Conservation (phyloP, 306 rosid species). For the Canavalia ensiformis region DNA sequence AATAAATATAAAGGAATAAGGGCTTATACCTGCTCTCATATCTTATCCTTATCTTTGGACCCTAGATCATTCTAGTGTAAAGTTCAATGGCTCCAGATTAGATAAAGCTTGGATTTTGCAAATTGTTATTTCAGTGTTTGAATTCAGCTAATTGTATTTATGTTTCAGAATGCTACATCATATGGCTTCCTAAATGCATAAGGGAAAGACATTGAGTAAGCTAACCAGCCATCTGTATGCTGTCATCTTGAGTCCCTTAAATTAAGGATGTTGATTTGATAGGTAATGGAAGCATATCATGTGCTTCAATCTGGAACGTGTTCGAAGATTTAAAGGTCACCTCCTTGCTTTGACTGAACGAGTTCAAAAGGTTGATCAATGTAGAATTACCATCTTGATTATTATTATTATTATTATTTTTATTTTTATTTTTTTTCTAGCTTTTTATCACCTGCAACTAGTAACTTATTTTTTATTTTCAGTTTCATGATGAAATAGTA, state of each 20-base stretch:
- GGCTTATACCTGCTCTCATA: neutral
- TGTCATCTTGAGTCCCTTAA: constrained; percentile 33
- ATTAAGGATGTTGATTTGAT: constrained; percentile 51
- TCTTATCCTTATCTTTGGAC: constrained; percentile 15
- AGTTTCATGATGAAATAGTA: constrained; percentile 99
- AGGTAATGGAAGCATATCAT: constrained; percentile 92
- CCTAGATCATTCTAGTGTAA: constrained; percentile 6
- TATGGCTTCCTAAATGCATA: constrained; percentile 9
- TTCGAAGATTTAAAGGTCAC: constrained; percentile 92
- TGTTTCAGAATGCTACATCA: constrained; percentile 2
- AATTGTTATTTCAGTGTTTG: constrained; percentile 27
- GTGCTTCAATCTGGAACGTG: constrained; percentile 92
- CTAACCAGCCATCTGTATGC: constrained; percentile 16
- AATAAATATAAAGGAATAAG: neutral
- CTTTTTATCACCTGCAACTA: constrained; percentile 22
- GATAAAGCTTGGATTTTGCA: constrained; percentile 30
- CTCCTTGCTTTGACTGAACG: constrained; percentile 93
- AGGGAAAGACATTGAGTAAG: constrained; percentile 25
- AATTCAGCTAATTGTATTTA: constrained; percentile 36
- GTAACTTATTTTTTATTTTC: constrained; percentile 45
- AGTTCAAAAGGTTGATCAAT: constrained; percentile 83
- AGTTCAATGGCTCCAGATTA: constrained; percentile 29
- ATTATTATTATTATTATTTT: neutral
- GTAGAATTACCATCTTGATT: constrained; percentile 38
- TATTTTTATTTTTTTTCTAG: neutral